These are phyloP conservation scores for Cladosporium sp. DNA, from an alignment of 2,329 filamentous ascomycete species.

Conservation along the genomic window DNA sequence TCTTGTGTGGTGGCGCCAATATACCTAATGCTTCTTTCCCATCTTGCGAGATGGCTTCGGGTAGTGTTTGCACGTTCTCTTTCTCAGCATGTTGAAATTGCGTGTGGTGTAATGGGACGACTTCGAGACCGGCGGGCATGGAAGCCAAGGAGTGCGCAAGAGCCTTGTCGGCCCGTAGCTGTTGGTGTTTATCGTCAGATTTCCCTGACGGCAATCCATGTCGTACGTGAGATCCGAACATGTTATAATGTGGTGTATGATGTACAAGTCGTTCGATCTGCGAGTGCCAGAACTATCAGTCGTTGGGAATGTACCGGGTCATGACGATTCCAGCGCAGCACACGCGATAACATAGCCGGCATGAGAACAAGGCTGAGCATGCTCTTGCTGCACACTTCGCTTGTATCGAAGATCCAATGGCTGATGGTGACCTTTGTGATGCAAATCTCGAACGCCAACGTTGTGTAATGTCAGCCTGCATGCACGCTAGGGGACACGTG, in stretches of 20 bases:
- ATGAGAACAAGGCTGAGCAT: neutral
- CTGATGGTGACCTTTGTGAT: neutral
- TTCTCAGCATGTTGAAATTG: neutral
- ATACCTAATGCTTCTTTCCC: neutral
- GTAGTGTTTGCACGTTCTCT: slow-evolving; percentile 1
- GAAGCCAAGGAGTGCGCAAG: neutral
- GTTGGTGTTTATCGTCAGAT: neutral
- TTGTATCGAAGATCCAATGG: neutral
- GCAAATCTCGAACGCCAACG: neutral
- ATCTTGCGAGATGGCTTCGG: slow-evolving; percentile 2
- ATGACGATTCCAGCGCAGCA: neutral
- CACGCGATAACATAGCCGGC: neutral
- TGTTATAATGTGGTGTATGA: neutral
- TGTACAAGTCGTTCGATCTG: neutral
- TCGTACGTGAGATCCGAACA: neutral
- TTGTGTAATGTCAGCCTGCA: slow-evolving; percentile 6
- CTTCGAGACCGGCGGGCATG: neutral
- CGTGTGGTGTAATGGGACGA: neutral
- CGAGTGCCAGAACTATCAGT: neutral
- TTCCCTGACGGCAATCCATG: neutral
- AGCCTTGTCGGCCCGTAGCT: neutral
- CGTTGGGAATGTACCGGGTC: neutral
- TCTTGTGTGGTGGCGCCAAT: neutral
- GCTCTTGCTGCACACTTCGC: neutral
- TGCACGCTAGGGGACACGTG: neutral